These are phyloP conservation scores for Cordyceps tenuipes DNA, from an alignment of 2,329 filamentous ascomycete species.

Conservation along the genomic window DNA sequence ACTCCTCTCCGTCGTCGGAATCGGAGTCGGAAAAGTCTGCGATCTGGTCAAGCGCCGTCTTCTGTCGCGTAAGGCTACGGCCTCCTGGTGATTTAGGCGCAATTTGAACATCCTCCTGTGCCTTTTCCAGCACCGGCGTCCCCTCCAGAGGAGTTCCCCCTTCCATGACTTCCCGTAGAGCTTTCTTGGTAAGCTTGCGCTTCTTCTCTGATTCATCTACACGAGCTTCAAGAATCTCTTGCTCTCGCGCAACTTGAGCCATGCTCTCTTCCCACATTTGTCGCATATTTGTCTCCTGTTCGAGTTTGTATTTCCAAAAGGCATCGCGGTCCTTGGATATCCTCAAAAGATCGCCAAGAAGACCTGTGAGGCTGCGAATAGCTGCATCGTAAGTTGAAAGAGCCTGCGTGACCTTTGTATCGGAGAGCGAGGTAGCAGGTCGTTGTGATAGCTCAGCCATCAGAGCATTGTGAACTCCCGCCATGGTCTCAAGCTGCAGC, in stretches of 20 bases:
- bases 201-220: conserved; percentile 88
- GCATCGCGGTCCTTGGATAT: conserved; percentile 91
- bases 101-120: conserved; percentile 25
- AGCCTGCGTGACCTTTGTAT: conserved; percentile 68
- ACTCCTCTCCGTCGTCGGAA: conserved; percentile 80
- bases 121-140: conserved; percentile 21
- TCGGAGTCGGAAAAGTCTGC: conserved; percentile 72
- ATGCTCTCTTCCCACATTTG: conserved; percentile 99
- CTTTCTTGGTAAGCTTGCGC: conserved; percentile 79
- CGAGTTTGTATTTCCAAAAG: conserved; percentile 93
- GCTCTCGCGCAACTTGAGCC: conserved; percentile 90
- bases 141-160: conserved; percentile 30
- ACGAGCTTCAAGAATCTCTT: conserved; percentile 80
- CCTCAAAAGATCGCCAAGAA: conserved; percentile 79
- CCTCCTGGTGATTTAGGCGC: conserved; percentile 7
- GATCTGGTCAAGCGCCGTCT: conserved; percentile 61
- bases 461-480: conserved; percentile 75
- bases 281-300: conserved; percentile 83
- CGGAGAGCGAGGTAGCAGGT: conserved; percentile 64
- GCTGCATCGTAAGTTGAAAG: conserved; percentile 81
- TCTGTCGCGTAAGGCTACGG: conserved; percentile 41
- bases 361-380: conserved; percentile 74
- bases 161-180: conserved; percentile 76
- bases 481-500: conserved; percentile 83
- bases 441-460: conserved; percentile 58